A percentile compares a stretch with the other conserved stretches of the same genome.
These are phyloP conservation scores for Zelopaecilomyces penicillatus DNA, from an alignment of 2,329 filamentous ascomycete species.

Conservation along the genomic window DNA sequence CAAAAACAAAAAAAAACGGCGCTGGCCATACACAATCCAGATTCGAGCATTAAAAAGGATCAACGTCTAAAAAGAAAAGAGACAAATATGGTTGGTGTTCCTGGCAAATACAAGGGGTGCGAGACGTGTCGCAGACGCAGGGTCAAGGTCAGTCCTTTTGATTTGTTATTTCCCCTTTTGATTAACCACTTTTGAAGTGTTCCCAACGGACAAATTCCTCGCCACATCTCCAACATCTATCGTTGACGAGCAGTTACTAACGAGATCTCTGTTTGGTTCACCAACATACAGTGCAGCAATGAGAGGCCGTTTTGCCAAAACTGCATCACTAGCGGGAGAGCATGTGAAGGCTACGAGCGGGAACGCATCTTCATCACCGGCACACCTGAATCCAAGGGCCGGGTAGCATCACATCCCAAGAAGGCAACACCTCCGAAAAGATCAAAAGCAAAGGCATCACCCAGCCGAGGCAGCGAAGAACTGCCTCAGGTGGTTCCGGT, in stretches of 20 bases:
- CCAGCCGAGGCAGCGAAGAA: conserved; percentile 14
- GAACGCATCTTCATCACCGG: conserved; percentile 57
- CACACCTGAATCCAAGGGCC: conserved; percentile 44
- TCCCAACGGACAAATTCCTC: neutral
- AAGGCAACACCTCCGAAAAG: conserved; percentile 28
- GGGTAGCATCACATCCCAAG: conserved; percentile 49
- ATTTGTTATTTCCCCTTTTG: neutral
- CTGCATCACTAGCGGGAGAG: conserved; percentile 47
- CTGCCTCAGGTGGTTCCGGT: conserved; percentile 23
- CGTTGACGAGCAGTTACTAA: no score
- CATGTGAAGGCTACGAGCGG: conserved; percentile 54
- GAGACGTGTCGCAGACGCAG: conserved; percentile 51
- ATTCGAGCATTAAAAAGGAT: no score
- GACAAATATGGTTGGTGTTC: conserved; percentile 49
- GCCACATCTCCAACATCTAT: no score
- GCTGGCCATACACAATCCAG: no score
- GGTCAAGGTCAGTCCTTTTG: conserved; percentile 39
- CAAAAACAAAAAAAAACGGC: no score
- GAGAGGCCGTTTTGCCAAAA: conserved; percentile 52
- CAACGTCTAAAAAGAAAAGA: no score
- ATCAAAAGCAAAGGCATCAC: conserved; percentile 13
- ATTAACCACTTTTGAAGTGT: neutral
- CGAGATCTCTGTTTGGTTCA: neutral
- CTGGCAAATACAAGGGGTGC: conserved; percentile 57
- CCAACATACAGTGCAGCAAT: conserved; percentile 47